Evolutionary conservation across 163 green algal genomes (phyloP), one percentile per base, ranked within the genome.

Genomic region (Chlamydomonas reinhardtii): DNA sequence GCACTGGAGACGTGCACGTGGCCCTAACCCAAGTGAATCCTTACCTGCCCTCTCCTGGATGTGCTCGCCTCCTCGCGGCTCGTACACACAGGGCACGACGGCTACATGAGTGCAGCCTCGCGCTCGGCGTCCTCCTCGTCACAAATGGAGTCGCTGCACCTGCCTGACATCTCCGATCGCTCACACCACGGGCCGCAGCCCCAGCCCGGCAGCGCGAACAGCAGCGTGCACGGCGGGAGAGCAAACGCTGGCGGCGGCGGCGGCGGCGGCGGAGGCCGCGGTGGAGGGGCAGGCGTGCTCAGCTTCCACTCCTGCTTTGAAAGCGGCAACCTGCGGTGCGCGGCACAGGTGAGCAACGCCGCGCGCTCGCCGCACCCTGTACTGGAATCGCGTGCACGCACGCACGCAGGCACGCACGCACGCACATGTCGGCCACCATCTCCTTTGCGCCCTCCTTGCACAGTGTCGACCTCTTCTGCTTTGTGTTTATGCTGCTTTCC

Each of bases 231-330:
- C 75, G 29, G 71, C 81, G 71, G 34, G 32, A 27, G 54, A 48
- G 37, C 48, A n/a, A 24, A 11, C 12, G 43, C 43, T 24, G 43
- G 65, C 31, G 35, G 15, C 11, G 6, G 35, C 14, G 37, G 37
- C 39, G 64, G 34, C 27, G 35, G 15, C 11, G 6, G 35, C 14
- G 37, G 37, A n/a, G 64, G 34, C 27, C 39, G 15, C 66, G 20
- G 17, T 39, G 76, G 52, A 4, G 39, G 65, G 27, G 43, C 59
- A 43, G 24, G 54, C 34, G 16, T 61, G 35, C 91, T 96, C 29
- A 52, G 80, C 1, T 96, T 96, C 81, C 82, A 94, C 65, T 93
- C 88, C 0, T 66, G 74, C 32, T 96, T 95, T 85, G 94, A 96
- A 54, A 82, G 86, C 66, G 94, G 93, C 31, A 96, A 96, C 89